phyloP scores from a whole-genome alignment of 225 moss, liverwort and hornwort genomes.

The Marchantia polymorpha region DNA sequence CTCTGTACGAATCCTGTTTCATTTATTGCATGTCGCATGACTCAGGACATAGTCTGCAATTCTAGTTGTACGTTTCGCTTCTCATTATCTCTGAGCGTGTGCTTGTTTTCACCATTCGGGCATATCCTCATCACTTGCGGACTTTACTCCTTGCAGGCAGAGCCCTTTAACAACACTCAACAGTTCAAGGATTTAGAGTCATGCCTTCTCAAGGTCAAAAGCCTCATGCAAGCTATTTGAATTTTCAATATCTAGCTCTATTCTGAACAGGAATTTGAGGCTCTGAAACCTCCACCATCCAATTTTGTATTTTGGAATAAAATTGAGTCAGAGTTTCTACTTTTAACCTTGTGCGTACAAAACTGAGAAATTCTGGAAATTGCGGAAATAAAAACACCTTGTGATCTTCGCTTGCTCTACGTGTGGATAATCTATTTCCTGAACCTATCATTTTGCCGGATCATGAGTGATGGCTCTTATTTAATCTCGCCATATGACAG shows the following conservation, averaged over 20 bases:
- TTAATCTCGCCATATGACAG: too few relatives aligned
- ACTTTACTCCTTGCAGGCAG: constrained; percentile 44
- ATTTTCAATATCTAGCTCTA: neutral
- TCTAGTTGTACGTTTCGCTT: neutral
- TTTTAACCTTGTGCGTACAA: neutral
- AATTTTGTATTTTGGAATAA: neutral
- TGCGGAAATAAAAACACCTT: too few relatives aligned
- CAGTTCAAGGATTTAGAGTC: constrained; percentile 52
- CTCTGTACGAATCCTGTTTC: neutral
- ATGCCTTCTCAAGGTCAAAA: constrained; percentile 35
- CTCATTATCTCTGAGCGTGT: neutral
- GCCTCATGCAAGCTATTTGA: neutral
- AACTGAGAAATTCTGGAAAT: neutral
- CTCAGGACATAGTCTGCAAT: neutral
- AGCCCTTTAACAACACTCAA: constrained; percentile 49
- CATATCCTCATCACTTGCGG: neutral
- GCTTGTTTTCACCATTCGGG: neutral
- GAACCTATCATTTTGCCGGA: too few relatives aligned
- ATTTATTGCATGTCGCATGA: neutral
- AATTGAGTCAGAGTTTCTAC: neutral
- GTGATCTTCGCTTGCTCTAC: too few relatives aligned
- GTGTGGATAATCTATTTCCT: too few relatives aligned
- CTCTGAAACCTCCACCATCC: neutral
- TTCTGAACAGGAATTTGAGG: neutral
- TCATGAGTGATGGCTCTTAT: too few relatives aligned